A percentile compares a stretch with the other conserved stretches of the same genome.
Conservation (phyloP, 805 yeast genomes). For the Nakazawaea siamensis region DNA sequence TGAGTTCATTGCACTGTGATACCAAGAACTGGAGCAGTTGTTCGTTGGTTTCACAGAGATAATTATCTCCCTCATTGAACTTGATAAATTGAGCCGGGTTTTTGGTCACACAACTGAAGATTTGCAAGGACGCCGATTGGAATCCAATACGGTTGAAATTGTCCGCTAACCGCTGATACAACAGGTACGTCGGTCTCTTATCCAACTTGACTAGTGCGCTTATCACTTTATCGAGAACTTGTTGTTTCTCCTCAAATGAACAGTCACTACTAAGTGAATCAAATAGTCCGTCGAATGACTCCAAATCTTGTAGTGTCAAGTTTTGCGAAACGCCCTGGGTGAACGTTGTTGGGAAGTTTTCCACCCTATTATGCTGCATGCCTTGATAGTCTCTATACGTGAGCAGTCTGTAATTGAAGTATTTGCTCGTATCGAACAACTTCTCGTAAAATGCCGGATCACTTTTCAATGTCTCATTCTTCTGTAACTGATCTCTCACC, state of each 20-base stretch:
- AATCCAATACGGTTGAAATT: constrained; percentile 5
- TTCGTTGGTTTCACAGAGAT: constrained; percentile 2
- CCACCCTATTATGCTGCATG: not conserved
- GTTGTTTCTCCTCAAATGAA: constrained; percentile 1
- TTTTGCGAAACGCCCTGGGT: not conserved
- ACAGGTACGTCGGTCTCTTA: constrained; percentile 2
- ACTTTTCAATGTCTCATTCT: not conserved
- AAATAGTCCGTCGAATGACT: not conserved
- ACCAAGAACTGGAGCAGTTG: not conserved
- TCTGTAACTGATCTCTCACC: not conserved
- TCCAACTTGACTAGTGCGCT: not conserved
- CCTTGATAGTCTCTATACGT: not conserved
- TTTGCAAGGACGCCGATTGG: constrained; percentile 1
- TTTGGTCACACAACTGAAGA: constrained; percentile 1
- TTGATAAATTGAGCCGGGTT: constrained; percentile 2
- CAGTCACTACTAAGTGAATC: not conserved
- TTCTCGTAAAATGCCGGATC: not conserved
- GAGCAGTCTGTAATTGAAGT: constrained; percentile 3
- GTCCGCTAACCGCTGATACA: constrained; percentile 1
- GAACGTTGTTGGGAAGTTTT: constrained; percentile 3
- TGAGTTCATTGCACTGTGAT: not conserved
- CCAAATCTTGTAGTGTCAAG: not conserved
- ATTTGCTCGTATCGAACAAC: constrained; percentile 2
- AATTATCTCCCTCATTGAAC: constrained; percentile 1
- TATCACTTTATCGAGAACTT: not conserved